Conservation (phyloP, 371 early-diverging fungal species). For the Mucor plumbeus region DNA sequence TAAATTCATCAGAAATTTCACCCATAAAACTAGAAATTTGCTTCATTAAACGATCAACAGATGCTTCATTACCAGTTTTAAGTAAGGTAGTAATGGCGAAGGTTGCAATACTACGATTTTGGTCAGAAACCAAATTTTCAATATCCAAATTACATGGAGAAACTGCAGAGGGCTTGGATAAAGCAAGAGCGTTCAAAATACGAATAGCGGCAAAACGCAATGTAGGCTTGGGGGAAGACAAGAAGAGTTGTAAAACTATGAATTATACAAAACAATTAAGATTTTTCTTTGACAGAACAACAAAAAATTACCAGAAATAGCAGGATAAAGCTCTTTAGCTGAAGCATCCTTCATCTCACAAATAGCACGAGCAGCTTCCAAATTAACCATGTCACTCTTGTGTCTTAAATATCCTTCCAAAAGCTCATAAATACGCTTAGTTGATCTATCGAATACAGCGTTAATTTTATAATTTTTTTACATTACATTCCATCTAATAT, state of each 20-base stretch:
- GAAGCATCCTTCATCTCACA: constrained; percentile 87
- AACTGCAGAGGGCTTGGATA: constrained; percentile 88
- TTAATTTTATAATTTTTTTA: neutral
- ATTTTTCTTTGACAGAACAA: neutral
- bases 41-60: constrained; percentile 97
- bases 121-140: constrained; percentile 95
- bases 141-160: constrained; percentile 96
- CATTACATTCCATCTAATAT: constrained; percentile 4
- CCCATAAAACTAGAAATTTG: constrained; percentile 96
- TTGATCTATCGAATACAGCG: constrained; percentile 52
- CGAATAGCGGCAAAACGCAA: constrained; percentile 97
- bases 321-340: constrained; percentile 87
- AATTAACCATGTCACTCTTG: constrained; percentile 95
- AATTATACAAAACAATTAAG: neutral
- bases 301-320: constrained; percentile 62
- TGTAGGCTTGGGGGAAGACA: constrained; percentile 91
- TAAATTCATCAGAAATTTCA: constrained; percentile 98
- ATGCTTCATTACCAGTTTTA: constrained; percentile 98
- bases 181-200: constrained; percentile 90
- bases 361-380: constrained; percentile 98
- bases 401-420: constrained; percentile 92
- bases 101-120: constrained; percentile 96
- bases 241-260: constrained; percentile 86
- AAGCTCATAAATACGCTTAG: constrained; percentile 76
- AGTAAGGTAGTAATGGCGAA: constrained; percentile 98